A percentile compares a stretch with the other conserved stretches of the same genome.
Conservation (phyloP, 306 rosid species). For the Cucurbita ficifolia region DNA sequence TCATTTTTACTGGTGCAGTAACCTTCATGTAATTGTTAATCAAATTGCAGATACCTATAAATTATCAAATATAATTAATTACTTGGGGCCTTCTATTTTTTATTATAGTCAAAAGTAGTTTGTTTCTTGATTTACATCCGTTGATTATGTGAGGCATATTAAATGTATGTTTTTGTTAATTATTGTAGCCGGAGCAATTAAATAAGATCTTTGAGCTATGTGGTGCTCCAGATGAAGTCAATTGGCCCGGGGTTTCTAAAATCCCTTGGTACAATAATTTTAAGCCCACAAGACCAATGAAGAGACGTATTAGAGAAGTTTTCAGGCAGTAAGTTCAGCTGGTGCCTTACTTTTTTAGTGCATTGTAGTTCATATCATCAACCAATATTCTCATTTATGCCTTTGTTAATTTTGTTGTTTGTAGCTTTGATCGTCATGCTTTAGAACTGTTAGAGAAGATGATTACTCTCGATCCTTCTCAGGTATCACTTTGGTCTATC, state of each 20-base stretch:
- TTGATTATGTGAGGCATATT: no score
- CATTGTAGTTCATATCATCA: background rate
- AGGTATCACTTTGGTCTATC: slow-evolving; percentile 15
- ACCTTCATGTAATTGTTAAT: background rate
- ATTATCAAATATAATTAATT: background rate
- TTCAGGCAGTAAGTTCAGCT: slow-evolving; percentile 32
- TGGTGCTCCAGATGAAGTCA: slow-evolving; percentile 40
- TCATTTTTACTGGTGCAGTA: background rate
- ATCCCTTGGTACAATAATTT: slow-evolving; percentile 48
- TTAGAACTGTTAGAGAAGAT: slow-evolving; percentile 36
- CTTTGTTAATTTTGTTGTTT: background rate
- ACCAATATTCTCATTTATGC: background rate
- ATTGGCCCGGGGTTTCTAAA: slow-evolving; percentile 45
- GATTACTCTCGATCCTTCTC: slow-evolving; percentile 39
- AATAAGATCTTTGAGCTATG: slow-evolving; percentile 41
- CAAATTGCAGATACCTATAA: background rate
- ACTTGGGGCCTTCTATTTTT: background rate
- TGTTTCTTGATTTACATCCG: background rate
- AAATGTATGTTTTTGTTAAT: background rate
- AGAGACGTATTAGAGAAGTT: slow-evolving; percentile 33
- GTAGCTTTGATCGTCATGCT: slow-evolving; percentile 41
- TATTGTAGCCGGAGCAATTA: slow-evolving; percentile 33
- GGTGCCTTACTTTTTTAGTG: background rate
- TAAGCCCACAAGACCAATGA: slow-evolving; percentile 36
- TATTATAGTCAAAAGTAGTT: background rate